These are phyloP conservation scores for Cicer yamashitae DNA, from an alignment of 306 rosid genomes.

Conservation along the genomic window DNA sequence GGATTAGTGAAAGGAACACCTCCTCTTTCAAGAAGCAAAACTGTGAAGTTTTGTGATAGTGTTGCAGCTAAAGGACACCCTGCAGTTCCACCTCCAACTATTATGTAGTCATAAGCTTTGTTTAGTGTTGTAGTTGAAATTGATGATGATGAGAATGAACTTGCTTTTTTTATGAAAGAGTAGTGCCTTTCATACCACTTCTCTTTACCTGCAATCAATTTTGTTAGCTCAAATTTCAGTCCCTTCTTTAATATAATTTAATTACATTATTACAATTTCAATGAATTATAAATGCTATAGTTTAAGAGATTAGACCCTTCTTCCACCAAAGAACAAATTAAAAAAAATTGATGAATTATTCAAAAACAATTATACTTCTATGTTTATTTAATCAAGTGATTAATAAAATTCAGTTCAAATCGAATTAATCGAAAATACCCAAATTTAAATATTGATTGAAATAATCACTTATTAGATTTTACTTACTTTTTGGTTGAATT, in stretches of 20 bases:
- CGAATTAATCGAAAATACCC: too few relatives aligned
- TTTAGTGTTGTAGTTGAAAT: slow-evolving; percentile 49
- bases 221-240: neutral
- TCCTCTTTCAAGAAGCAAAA: slow-evolving; percentile 84
- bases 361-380: neutral
- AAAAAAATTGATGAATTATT: neutral
- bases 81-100: slow-evolving; percentile 93
- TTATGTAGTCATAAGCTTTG: slow-evolving; percentile 73
- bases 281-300: slow-evolving; percentile 17
- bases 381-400: neutral
- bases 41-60: slow-evolving; percentile 72
- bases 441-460: too few relatives aligned
- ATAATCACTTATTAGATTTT: too few relatives aligned
- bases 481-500: too few relatives aligned
- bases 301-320: neutral
- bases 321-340: neutral
- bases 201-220: slow-evolving; percentile 43
- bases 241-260: neutral
- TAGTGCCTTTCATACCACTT: slow-evolving; percentile 39
- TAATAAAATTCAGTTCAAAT: too few relatives aligned
- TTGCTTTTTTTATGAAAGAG: slow-evolving; percentile 80
- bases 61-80: slow-evolving; percentile 98
- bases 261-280: neutral
- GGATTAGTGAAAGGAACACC: slow-evolving; percentile 80
- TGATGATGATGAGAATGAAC: slow-evolving; percentile 73